Conservation (phyloP, 2,329 filamentous ascomycete genomes). For the Diplocarpon rosae region DNA sequence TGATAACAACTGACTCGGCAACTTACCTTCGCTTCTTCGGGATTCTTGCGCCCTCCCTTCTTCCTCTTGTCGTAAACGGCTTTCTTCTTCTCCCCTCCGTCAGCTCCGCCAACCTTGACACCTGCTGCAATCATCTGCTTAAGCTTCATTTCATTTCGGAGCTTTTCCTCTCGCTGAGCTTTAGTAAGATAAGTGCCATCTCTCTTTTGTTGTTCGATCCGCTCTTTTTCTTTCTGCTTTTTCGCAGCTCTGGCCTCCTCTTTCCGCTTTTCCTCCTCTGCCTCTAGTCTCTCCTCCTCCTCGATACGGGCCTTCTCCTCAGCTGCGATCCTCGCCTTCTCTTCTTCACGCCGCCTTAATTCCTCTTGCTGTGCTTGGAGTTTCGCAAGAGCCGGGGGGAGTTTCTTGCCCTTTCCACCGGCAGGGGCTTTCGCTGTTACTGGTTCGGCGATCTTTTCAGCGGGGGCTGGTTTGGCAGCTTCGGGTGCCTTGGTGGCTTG, state of each 20-base stretch:
- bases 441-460: slow-evolving; percentile 37
- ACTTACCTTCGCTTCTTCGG: slow-evolving; percentile 40
- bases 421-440: slow-evolving; percentile 33
- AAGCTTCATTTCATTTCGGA: slow-evolving; percentile 64
- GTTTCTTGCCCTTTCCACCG: slow-evolving; percentile 77
- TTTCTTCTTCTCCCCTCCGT: slow-evolving; percentile 50
- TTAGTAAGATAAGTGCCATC: slow-evolving; percentile 81
- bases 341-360: slow-evolving; percentile 53
- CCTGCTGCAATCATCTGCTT: slow-evolving; percentile 78
- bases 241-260: slow-evolving; percentile 67
- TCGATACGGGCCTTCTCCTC: slow-evolving; percentile 56
- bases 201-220: slow-evolving; percentile 76
- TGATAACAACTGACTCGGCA: not conserved
- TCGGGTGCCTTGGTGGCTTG: slow-evolving; percentile 45
- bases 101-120: slow-evolving; percentile 56
- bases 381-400: slow-evolving; percentile 60
- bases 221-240: slow-evolving; percentile 81
- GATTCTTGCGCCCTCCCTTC: slow-evolving; percentile 49
- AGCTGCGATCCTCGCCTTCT: slow-evolving; percentile 43
- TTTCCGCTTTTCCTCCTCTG: slow-evolving; percentile 56
- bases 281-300: slow-evolving; percentile 51
- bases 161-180: slow-evolving; percentile 74
- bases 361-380: slow-evolving; percentile 80
- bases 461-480: slow-evolving; percentile 39
- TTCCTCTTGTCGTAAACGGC: slow-evolving; percentile 69